Evolutionary conservation across 257 asterid species (phyloP).

Genomic region (Ajuga chamaepitys): DNA sequence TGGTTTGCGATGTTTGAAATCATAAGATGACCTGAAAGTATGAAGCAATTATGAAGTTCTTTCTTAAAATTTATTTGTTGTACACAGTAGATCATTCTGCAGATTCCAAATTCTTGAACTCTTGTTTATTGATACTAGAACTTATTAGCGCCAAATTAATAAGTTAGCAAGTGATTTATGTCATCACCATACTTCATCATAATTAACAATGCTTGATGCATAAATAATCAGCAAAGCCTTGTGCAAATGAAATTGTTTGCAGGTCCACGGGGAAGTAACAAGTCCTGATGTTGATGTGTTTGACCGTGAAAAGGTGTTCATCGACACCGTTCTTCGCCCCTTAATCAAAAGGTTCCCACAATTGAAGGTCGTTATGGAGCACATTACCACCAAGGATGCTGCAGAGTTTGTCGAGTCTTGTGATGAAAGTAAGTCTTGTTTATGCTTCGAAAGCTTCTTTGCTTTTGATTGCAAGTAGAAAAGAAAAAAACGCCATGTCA

Average conservation of each 20-base stretch:
- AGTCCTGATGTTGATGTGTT: constrained; percentile 73
- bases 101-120: background rate
- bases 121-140: background rate
- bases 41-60: background rate
- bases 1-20: background rate
- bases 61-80: background rate
- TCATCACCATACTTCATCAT: background rate
- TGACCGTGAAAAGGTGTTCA: constrained; percentile 90
- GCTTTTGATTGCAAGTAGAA: background rate
- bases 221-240: background rate
- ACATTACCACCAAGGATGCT: constrained; percentile 86
- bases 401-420: constrained; percentile 77
- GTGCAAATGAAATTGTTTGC: constrained; percentile 12
- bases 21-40: background rate
- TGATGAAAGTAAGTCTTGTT: constrained; percentile 42
- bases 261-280: constrained; percentile 99
- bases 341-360: constrained; percentile 60
- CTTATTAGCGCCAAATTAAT: background rate
- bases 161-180: background rate
- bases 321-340: constrained; percentile 65
- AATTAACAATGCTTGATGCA: background rate
- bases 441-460: background rate
- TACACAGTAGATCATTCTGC: background rate
- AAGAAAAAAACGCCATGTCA: background rate
- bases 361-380: constrained; percentile 94